Evolutionary conservation across 2,329 filamentous ascomycete genomes (phyloP).

Genomic region (Aspergillus caelatus): DNA sequence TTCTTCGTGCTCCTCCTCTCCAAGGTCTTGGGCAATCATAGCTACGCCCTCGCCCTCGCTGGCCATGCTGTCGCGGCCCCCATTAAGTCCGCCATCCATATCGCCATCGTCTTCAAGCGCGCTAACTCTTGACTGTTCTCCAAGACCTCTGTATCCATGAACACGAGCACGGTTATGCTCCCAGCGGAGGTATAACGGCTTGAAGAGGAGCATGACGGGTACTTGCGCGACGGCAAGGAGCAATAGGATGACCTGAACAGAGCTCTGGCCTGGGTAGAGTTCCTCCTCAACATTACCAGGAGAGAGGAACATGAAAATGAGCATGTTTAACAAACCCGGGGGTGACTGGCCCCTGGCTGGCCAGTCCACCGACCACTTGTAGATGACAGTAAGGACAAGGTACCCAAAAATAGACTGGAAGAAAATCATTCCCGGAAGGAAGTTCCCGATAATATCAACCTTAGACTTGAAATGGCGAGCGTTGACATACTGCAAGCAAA

Average conservation of each 20-base stretch:
- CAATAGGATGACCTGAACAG: slow-evolving; percentile 76
- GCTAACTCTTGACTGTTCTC: slow-evolving; percentile 83
- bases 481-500: slow-evolving; percentile 91
- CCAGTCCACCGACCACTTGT: slow-evolving; percentile 98
- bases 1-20: slow-evolving; percentile 83
- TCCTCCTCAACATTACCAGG: slow-evolving; percentile 71
- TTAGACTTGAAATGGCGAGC: slow-evolving; percentile 91
- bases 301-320: slow-evolving; percentile 98
- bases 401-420: slow-evolving; percentile 99
- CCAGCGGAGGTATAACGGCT: slow-evolving; percentile 91
- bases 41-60: slow-evolving; percentile 81
- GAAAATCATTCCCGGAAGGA: slow-evolving; percentile 97
- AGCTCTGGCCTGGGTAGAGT: slow-evolving; percentile 76
- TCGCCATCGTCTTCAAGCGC: slow-evolving; percentile 89
- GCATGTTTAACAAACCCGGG: slow-evolving; percentile 93
- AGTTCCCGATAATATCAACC: slow-evolving; percentile 97
- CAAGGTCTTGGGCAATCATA: slow-evolving; percentile 85
- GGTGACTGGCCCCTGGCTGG: slow-evolving; percentile 65
- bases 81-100: slow-evolving; percentile 62
- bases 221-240: slow-evolving; percentile 84
- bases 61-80: slow-evolving; percentile 65
- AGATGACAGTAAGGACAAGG: slow-evolving; percentile 88
- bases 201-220: slow-evolving; percentile 87
- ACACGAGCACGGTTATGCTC: slow-evolving; percentile 89
- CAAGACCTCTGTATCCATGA: slow-evolving; percentile 88